These are phyloP conservation scores for Fusarium denticulatum DNA, from an alignment of 2,329 filamentous ascomycete genomes.

Conservation along the genomic window DNA sequence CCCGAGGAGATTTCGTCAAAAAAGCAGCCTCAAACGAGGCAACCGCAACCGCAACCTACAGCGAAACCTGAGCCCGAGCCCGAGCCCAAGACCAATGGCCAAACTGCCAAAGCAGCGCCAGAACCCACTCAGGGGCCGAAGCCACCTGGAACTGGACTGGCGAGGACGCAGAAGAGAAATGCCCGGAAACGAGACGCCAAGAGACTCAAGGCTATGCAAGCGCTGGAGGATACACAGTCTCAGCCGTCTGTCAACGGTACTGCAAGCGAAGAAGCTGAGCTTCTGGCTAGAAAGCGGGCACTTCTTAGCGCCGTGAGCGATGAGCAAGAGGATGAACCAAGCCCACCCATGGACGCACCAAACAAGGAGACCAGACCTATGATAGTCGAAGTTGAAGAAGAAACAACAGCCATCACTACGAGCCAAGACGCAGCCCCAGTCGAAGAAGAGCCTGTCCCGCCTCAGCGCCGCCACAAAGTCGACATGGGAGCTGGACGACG, in stretches of 20 bases:
- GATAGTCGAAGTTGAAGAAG: slow-evolving; percentile 10
- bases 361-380: not conserved
- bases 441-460: slow-evolving; percentile 16
- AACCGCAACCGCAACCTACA: not conserved
- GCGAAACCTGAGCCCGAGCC: not conserved
- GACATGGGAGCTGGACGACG: slow-evolving; percentile 71
- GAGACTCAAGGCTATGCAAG: slow-evolving; percentile 18
- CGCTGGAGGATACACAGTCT: slow-evolving; percentile 27
- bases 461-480: slow-evolving; percentile 39
- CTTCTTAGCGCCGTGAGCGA: slow-evolving; percentile 48
- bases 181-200: slow-evolving; percentile 57
- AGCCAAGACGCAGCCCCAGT: not conserved
- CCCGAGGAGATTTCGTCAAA: slow-evolving; percentile 53
- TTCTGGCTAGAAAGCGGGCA: slow-evolving; percentile 54
- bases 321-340: slow-evolving; percentile 5
- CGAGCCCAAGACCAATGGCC: not conserved
- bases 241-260: slow-evolving; percentile 16
- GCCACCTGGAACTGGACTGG: slow-evolving; percentile 51
- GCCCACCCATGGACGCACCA: not conserved
- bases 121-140: slow-evolving; percentile 30
- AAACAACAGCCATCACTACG: not conserved
- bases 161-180: slow-evolving; percentile 62
- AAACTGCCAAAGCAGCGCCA: not conserved
- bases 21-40: slow-evolving; percentile 7
- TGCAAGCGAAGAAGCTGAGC: slow-evolving; percentile 38